Percentiles rank a stretch among this genome's conserved stretches.
These are phyloP conservation scores for Lactuca sativa DNA, from an alignment of 129 eudicot genomes.

Conservation along the genomic window DNA sequence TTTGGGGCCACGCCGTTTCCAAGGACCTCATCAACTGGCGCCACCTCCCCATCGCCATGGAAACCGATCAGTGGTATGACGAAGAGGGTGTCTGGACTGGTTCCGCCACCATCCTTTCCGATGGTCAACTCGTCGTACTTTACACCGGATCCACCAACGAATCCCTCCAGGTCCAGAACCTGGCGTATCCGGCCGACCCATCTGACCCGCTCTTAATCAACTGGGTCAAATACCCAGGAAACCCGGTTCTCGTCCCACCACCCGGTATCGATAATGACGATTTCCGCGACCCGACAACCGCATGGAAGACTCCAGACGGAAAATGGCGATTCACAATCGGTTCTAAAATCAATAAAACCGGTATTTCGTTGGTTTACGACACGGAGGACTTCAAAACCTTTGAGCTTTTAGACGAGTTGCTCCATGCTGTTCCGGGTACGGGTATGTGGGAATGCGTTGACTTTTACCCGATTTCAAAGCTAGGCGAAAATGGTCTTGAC, in stretches of 20 bases:
- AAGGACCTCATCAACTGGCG: conserved; percentile 57
- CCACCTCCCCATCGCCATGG: conserved; percentile 64
- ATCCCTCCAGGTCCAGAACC: conserved; percentile 56
- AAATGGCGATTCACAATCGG: conserved; percentile 58
- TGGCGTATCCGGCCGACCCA: no score
- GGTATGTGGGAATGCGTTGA: conserved; percentile 17
- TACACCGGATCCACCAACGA: conserved; percentile 61
- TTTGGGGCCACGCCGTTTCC: conserved; percentile 42
- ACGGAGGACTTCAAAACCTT: conserved; percentile 37
- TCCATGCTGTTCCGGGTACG: conserved; percentile 41
- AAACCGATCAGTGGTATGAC: conserved; percentile 60
- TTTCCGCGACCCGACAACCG: no score
- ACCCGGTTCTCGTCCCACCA: no score
- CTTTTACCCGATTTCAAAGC: no score
- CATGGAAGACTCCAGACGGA: conserved; percentile 32
- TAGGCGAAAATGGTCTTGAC: no score
- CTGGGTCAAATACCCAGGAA: no score
- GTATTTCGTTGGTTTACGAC: no score
- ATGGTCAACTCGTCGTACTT: conserved; percentile 50
- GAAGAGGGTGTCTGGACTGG: conserved; percentile 68
- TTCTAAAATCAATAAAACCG: conserved; percentile 34
- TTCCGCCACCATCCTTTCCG: conserved; percentile 56
- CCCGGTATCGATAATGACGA: no score
- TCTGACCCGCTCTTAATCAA: no score
- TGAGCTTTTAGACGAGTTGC: conserved; percentile 29